Base-by-base conservation (phyloP, 495 filamentous ascomycete genomes). In the Pyrenula massariospora region DNA sequence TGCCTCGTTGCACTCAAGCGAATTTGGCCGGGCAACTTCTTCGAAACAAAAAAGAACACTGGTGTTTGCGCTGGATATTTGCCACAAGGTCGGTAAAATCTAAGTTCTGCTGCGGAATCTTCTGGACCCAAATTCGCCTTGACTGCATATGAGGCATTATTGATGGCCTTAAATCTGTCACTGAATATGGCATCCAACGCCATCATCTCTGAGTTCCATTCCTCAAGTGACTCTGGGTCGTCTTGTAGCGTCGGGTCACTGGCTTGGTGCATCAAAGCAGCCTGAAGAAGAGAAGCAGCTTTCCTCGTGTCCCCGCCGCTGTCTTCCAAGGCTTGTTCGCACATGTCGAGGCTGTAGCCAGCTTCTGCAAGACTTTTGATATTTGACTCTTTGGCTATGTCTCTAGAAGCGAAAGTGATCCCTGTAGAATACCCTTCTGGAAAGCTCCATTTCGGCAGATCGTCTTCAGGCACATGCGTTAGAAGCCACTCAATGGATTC, bases 381-480 rank as follows among this genome's bases (percentile, higher is more conserved):
- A 24, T 82, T 83, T 12, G 77, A 85, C 63, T 96, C 91, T 61
- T 77, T 81, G 60, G 82, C 84, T 50, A 96, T 65, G 69, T 96
- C 86, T 8, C 81, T 84, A 48, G 84, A 84, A 1, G 83, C 90
- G 57, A 97, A 83, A 50, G 83, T 88, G 52, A 97, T 82, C 15
- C 93, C 93, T 10, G 90, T 91, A 1, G 83, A 81, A 63, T 98
- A 98, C 48, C 81, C 83, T 69, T 93, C 92, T 2, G 94, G 94
- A 22, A 98, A 73, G 66, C 87, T 86, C 89, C 91, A 95, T 19
- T 77, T 67, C 0, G 93, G 93, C 1, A 96, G 70, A 66, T 98
- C 93, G 66, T 97, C 94, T 68, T 98, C 93, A 1, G 93, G 94
- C 20, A 98, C 88, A 69, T 98, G 91, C 25, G 97, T 87, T 21